Conservation (phyloP, 2,329 filamentous ascomycete species). For the Verticillium klebahnii region DNA sequence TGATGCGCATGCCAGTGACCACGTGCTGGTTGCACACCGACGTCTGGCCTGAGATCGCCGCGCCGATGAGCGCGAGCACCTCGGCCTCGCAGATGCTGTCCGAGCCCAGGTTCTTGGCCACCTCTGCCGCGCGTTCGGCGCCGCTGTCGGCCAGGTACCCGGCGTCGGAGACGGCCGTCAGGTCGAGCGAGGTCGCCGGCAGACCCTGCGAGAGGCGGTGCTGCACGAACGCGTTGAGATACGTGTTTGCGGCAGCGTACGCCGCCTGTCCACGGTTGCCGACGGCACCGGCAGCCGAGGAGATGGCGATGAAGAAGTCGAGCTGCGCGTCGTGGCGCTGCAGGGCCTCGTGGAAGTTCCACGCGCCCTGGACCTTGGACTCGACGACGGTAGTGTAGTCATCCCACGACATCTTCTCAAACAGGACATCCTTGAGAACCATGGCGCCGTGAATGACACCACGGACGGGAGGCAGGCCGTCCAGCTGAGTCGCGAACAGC, state of each 20-base stretch:
- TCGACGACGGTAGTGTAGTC: slow-evolving; percentile 28
- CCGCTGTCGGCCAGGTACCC: slow-evolving; percentile 46
- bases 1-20: slow-evolving; percentile 50
- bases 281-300: slow-evolving; percentile 27
- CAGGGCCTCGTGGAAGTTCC: slow-evolving; percentile 36
- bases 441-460: slow-evolving; percentile 37
- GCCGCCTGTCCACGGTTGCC: slow-evolving; percentile 32
- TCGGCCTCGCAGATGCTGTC: slow-evolving; percentile 47
- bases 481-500: slow-evolving; percentile 17
- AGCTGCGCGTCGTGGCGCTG: slow-evolving; percentile 17
- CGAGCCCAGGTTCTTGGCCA: slow-evolving; percentile 44
- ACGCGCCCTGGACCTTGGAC: slow-evolving; percentile 37
- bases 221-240: slow-evolving; percentile 32
- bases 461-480: slow-evolving; percentile 22
- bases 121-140: slow-evolving; percentile 34
- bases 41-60: slow-evolving; percentile 40
- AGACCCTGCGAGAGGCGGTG: slow-evolving; percentile 28
- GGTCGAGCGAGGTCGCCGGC: slow-evolving; percentile 41
- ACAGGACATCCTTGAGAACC: slow-evolving; percentile 21
- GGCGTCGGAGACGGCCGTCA: slow-evolving; percentile 46
- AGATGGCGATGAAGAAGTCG: slow-evolving; percentile 32
- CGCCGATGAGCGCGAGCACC: slow-evolving; percentile 47
- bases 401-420: slow-evolving; percentile 30
- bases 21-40: slow-evolving; percentile 42
- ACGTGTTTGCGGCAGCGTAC: slow-evolving; percentile 36